Base-by-base conservation (phyloP, 345 rosid species). In the Alliaria petiolata region DNA sequence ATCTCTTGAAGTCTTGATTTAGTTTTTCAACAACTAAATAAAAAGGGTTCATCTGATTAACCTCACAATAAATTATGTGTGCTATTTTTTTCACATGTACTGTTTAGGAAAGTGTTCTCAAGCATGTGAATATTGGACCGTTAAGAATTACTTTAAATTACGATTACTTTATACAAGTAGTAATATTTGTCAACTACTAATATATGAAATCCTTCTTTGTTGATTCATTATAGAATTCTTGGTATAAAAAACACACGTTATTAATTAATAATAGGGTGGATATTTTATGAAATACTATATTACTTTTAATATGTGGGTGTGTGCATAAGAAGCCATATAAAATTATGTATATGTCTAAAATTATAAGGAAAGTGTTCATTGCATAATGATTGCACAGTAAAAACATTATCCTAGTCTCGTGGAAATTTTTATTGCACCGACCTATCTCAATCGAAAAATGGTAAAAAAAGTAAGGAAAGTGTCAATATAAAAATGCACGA, bases 351-450 rank as follows among this genome's bases (percentile, higher is more conserved):
- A 49, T 36, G 39, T 13, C 26, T 25, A 60, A 55, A 16, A 60
- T 28, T 38, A 20, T 28, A 31, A 55, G 16, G 15, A 60, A 60
- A 61, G 66, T 47, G 65, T 69, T 69, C 66, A 69, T 63, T 69
- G 22, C 70, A 69, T 69, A 70, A 76, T 76, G 71, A 76, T 76
- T 69, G 79, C 79, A 76, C 62, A 63, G 70, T 69, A 69, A 69
- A 76, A 76, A 55, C 65, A 63, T 54, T 73, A 62, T 68, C 65
- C 13, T 43, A 61, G 50, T 53, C 74, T 61, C 50, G 65, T 68
- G 40, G 79, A 52, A 56, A 58, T 7, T 45, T 66, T 62, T 62
- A 36, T 28, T 54, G 39, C 38, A 62, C 52, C 45, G 42, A 62
- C 70, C 75, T 76, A 47, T 70, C 60, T 75, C 42, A 75, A 55